Conservation (phyloP, 371 early-diverging fungal species). For the Zychaea mexicana region DNA sequence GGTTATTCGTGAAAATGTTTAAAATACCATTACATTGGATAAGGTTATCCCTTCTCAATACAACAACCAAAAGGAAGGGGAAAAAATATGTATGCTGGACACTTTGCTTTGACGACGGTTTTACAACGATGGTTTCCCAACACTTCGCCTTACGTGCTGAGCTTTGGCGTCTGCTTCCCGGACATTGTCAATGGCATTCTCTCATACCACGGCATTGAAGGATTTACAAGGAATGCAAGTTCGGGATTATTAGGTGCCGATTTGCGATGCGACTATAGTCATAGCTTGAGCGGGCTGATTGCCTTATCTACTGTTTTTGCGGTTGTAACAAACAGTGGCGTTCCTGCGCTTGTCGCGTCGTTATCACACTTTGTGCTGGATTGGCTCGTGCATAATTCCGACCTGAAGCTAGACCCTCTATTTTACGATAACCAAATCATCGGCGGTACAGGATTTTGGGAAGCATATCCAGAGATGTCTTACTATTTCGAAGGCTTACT, state of each 20-base stretch:
- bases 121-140: background rate
- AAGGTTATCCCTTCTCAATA: too few relatives aligned
- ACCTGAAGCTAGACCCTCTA: conserved; percentile 1
- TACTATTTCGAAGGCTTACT: background rate
- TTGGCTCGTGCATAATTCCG: conserved; percentile 11
- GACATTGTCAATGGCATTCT: conserved; percentile 4
- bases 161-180: background rate
- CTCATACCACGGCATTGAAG: background rate
- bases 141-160: background rate
- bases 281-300: background rate
- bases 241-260: background rate
- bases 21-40: background rate
- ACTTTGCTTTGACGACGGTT: background rate
- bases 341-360: conserved; percentile 9
- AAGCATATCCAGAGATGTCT: background rate
- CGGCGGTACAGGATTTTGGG: conserved; percentile 4
- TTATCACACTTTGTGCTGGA: conserved; percentile 6
- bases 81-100: conserved; percentile 7
- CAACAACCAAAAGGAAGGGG: background rate
- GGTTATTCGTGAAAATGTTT: background rate
- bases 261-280: conserved; percentile 1
- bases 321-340: background rate
- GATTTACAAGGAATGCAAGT: background rate
- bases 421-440: background rate
- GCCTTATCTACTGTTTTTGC: background rate